These are phyloP conservation scores for Clarireedia paspali DNA, from an alignment of 2,329 filamentous ascomycete species.

Conservation along the genomic window DNA sequence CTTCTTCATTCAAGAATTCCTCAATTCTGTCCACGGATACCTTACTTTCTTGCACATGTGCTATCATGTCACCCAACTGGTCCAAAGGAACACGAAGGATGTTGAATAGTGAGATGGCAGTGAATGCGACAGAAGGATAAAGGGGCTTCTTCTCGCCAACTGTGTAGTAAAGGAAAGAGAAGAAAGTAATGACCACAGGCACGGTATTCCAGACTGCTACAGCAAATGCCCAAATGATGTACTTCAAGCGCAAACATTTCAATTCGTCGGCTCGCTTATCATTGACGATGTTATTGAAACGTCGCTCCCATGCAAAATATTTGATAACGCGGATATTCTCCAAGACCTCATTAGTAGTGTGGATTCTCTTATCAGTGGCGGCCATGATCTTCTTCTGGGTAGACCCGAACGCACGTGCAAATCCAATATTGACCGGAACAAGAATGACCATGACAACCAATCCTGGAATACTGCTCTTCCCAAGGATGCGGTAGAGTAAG, in stretches of 20 bases:
- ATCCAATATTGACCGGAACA: slow-evolving; percentile 81
- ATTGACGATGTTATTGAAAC: slow-evolving; percentile 78
- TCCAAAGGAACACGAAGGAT: slow-evolving; percentile 88
- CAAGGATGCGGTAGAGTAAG: slow-evolving; percentile 83
- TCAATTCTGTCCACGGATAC: slow-evolving; percentile 96
- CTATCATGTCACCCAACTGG: slow-evolving; percentile 96
- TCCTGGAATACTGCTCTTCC: slow-evolving; percentile 86
- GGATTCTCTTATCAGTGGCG: slow-evolving; percentile 91
- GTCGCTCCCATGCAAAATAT: slow-evolving; percentile 96
- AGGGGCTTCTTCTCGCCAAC: slow-evolving; percentile 81
- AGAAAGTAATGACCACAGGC: slow-evolving; percentile 89
- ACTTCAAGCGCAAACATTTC: slow-evolving; percentile 68
- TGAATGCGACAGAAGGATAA: slow-evolving; percentile 90
- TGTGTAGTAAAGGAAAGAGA: slow-evolving; percentile 92
- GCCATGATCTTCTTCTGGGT: slow-evolving; percentile 88
- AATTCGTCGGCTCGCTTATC: slow-evolving; percentile 81
- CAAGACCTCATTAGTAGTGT: slow-evolving; percentile 92
- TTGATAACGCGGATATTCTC: slow-evolving; percentile 99
- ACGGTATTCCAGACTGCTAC: slow-evolving; percentile 96
- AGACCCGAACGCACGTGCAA: slow-evolving; percentile 76
- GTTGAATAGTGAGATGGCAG: slow-evolving; percentile 90
- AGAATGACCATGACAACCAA: slow-evolving; percentile 85
- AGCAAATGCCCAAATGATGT: slow-evolving; percentile 84
- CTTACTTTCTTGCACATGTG: slow-evolving; percentile 94
- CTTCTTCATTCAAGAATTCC: slow-evolving; percentile 84